Base-by-base conservation (phyloP, 495 filamentous ascomycete species). In the Hypoxylon intermedium region DNA sequence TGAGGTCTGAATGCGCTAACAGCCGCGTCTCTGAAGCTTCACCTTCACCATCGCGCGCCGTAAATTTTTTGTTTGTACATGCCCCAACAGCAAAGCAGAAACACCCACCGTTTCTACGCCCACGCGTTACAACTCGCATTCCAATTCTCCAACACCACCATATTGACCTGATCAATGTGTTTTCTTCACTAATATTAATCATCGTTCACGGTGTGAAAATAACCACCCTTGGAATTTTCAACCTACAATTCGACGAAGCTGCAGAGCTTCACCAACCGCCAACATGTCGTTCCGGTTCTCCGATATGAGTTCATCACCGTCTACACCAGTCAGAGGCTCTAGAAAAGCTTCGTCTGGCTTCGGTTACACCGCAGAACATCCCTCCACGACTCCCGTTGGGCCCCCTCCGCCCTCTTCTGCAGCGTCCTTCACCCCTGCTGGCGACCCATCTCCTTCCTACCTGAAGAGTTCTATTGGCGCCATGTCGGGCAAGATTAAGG, bases 361-460 rank as follows among this genome's bases (percentile, higher is more conserved):
- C 53, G 58, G 60, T 16, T 67, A 48, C 37, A 53, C 56, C 40
- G 67, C 50, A 45, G 70, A 74, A 5, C 58, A 86, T 67, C 80
- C 85, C 26, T 92, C 92, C 0, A 93, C 88, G 1, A 93, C 91
- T 16, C 91, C 92, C 38, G 85, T 86, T 20, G 89, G 86, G 7
- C 85, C 83, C 42, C 91, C 91, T 11, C 89, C 89, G 18, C 85
- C 84, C 2, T 70, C 73, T 11, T 84, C 83, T 30, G 74, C 81
- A 7, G 77, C 79, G 16, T 91, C 90, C 24, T 91, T 91, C 71
- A 91, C 88, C 21, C 90, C 91, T 9, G 84, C 82, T 54, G 89
- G 87, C 24, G 83, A 81, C 20, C 89, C 89, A 15, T 82, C 83
- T 18, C 86, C 83, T 5, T 82, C 82, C 7, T 72, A 83, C 51